Percentiles rank a stretch among this genome's conserved stretches.
Conservation (phyloP, 2,329 filamentous ascomycete genomes). For the Aspergillus spinulosporus region DNA sequence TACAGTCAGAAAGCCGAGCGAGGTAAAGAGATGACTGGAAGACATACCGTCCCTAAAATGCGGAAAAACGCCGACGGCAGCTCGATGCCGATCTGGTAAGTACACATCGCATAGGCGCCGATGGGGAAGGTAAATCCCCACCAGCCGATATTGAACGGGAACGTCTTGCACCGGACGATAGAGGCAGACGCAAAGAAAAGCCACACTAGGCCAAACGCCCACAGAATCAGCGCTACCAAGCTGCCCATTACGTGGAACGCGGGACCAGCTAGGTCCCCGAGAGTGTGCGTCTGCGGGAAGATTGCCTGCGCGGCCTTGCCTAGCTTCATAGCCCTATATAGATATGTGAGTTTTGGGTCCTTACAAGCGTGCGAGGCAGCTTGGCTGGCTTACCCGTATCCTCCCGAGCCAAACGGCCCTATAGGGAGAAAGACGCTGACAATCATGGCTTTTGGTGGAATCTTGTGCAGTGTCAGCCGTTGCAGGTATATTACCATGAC, state of each 20-base stretch:
- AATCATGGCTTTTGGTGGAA: constrained; percentile 67
- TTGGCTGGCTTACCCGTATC: constrained; percentile 48
- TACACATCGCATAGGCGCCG: constrained; percentile 56
- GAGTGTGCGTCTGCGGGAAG: constrained; percentile 37
- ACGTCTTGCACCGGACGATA: constrained; percentile 37
- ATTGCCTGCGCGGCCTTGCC: constrained; percentile 49
- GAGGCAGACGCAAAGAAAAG: constrained; percentile 42
- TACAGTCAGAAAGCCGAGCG: no score
- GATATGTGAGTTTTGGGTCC: constrained; percentile 1
- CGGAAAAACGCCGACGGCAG: constrained; percentile 58
- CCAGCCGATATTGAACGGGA: constrained; percentile 65
- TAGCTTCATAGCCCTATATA: constrained; percentile 47
- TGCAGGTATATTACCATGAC: constrained; percentile 70
- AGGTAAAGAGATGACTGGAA: constrained; percentile 30
- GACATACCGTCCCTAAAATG: constrained; percentile 53
- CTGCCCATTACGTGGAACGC: constrained; percentile 40
- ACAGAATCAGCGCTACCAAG: constrained; percentile 39
- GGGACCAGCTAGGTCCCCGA: constrained; percentile 34
- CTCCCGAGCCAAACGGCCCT: constrained; percentile 66
- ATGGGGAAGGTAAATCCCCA: constrained; percentile 63
- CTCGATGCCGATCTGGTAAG: constrained; percentile 48
- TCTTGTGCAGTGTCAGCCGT: constrained; percentile 64
- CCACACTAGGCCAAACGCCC: constrained; percentile 44
- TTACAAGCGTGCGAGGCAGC: not conserved
- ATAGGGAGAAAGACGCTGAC: constrained; percentile 69